Percentiles rank a stretch among this genome's conserved stretches.
Evolutionary conservation across 2,329 filamentous ascomycete genomes (phyloP).

Genomic region (Botrytis elliptica): DNA sequence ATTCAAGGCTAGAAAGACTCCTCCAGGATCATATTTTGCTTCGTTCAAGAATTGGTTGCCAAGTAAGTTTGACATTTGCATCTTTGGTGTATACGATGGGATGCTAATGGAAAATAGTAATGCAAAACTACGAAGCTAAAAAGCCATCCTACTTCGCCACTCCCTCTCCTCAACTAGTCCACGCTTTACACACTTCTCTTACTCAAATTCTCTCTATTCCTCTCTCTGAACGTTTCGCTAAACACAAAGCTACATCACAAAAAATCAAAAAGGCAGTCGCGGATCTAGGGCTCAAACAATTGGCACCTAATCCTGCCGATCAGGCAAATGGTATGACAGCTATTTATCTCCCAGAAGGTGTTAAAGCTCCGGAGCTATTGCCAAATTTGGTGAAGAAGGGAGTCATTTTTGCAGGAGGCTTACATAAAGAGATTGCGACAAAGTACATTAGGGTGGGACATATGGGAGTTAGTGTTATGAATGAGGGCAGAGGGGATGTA

Average conservation of each 20-base stretch:
- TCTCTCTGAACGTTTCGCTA: slow-evolving; percentile 77
- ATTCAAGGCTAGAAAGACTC: slow-evolving; percentile 77
- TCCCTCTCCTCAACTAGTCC: slow-evolving; percentile 89
- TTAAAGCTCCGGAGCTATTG: slow-evolving; percentile 78
- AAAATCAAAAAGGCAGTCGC: slow-evolving; percentile 81
- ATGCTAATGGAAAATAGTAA: slow-evolving; percentile 55
- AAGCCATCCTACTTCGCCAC: slow-evolving; percentile 98
- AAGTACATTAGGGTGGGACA: slow-evolving; percentile 96
- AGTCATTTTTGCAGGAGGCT: slow-evolving; percentile 89
- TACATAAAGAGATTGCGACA: slow-evolving; percentile 92
- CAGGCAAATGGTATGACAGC: slow-evolving; percentile 98
- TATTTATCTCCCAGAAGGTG: slow-evolving; percentile 84
- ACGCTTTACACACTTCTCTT: slow-evolving; percentile 85
- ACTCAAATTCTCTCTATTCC: slow-evolving; percentile 81
- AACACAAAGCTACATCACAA: slow-evolving; percentile 76
- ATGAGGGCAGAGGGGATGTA: slow-evolving; percentile 67
- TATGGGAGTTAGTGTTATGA: slow-evolving; percentile 83
- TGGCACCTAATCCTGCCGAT: slow-evolving; percentile 81
- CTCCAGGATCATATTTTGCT: slow-evolving; percentile 86
- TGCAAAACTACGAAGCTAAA: slow-evolving; percentile 98
- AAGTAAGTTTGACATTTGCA: slow-evolving; percentile 52
- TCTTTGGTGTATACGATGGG: slow-evolving; percentile 4
- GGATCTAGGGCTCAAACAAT: slow-evolving; percentile 80
- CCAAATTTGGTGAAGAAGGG: slow-evolving; percentile 83
- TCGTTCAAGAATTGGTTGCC: slow-evolving; percentile 97